Base-by-base conservation (phyloP, 148 eudicot species). In the Vaccinium darrowii region DNA sequence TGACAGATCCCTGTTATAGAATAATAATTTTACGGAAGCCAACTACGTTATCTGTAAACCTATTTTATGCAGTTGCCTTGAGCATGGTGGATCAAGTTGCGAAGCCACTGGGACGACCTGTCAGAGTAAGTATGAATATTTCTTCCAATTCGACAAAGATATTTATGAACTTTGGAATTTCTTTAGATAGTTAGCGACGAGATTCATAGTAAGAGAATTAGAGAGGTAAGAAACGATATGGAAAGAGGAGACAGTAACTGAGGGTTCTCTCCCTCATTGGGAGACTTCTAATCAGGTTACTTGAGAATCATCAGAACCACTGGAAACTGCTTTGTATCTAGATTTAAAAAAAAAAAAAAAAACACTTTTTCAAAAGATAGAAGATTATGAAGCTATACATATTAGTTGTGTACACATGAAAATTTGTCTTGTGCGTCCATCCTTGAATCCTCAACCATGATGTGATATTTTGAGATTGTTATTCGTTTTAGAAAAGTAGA, bases 31-130 rank as follows among this genome's bases (percentile, higher is more conserved):
- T 85, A 50, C 27, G 49, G 30, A 47, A 74, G 33, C 47, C 73
- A 81, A 65, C 53, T 89, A 39, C 85, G 85, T 67, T 67, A n/a
- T 74, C 72, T 79, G n/a, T 50, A 27, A 74, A 19, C 14, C 30
- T 56, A 36, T 84, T n/a, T 15, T 81, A 50, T 90, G 93, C 93
- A 95, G 98, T 95, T 87, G 96, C 93, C 76, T 87, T 95, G 91
- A 95, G 98, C 92, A 95, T 95, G 98, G 98, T 94, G 86, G 98
- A 95, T 81, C 98, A 95, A 89, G 98, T 91, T 86, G 90, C 98
- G 75, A 95, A 95, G 88, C 98, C 98, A 83, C 93, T 95, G 56
- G 96, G 94, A 56, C 92, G 98, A 47, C 98, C 98, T 81, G 98
- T 92, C 67, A 92, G 91, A 92, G 98, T 95, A 86, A 90, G 95